Conservation (phyloP, 257 asterid species). For the Gardenia jasminoides region DNA sequence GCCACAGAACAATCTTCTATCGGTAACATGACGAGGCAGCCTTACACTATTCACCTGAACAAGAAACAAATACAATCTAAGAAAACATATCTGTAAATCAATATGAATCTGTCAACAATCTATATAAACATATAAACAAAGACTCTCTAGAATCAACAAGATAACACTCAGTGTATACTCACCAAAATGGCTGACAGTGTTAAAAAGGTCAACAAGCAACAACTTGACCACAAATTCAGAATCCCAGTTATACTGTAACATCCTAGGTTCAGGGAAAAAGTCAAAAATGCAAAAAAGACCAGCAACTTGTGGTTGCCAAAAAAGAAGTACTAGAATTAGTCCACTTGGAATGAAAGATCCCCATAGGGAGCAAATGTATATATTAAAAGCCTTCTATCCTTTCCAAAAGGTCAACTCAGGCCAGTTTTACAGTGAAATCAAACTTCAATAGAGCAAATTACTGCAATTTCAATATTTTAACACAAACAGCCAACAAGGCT, state of each 20-base stretch:
- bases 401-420: background rate
- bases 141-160: background rate
- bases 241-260: too few species aligned
- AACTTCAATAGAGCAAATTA: background rate
- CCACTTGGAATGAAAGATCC: background rate
- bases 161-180: background rate
- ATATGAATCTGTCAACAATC: background rate
- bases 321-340: too few species aligned
- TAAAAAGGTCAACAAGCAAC: too few species aligned
- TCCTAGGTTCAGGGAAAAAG: too few species aligned
- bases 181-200: background rate
- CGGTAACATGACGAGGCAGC: slow-evolving; percentile 93
- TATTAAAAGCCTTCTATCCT: background rate
- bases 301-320: too few species aligned
- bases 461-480: background rate
- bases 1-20: slow-evolving; percentile 75
- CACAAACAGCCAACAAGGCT: background rate
- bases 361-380: background rate
- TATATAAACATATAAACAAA: background rate
- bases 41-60: slow-evolving; percentile 94
- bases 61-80: slow-evolving; percentile 2
- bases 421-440: background rate
- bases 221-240: too few species aligned
- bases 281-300: too few species aligned
- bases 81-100: background rate